Conservation (phyloP, 148 eudicot species). For the Fagopyrum homotropicum region DNA sequence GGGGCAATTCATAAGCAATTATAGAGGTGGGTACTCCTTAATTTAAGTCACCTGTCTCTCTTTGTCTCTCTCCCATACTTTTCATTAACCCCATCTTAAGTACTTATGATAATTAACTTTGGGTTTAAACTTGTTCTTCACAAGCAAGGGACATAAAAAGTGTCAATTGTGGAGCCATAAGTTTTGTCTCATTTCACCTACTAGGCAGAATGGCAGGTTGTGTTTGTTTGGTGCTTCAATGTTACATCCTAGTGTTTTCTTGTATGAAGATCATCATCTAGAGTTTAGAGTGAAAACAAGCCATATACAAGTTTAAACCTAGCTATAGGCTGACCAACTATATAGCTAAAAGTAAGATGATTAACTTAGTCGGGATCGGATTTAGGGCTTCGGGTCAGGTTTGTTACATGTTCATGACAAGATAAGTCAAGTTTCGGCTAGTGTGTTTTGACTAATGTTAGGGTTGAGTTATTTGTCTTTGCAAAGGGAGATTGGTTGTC, state of each 20-base stretch:
- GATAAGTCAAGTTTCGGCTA: no score
- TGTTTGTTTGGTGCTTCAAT: background rate
- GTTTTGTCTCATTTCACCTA: slow-evolving; percentile 8
- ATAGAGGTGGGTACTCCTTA: slow-evolving; percentile 9
- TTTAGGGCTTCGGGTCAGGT: no score
- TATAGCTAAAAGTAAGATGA: background rate
- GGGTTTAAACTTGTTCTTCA: background rate
- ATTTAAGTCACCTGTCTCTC: slow-evolving; percentile 11
- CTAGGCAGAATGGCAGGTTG: background rate
- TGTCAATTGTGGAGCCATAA: slow-evolving; percentile 5
- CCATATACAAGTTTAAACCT: no score
- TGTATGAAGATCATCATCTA: background rate
- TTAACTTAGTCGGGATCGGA: background rate
- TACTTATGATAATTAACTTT: background rate
- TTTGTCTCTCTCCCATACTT: slow-evolving; percentile 8
- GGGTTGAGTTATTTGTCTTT: background rate
- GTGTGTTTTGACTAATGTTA: no score
- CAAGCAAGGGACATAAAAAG: slow-evolving; percentile 2
- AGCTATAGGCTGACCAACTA: no score
- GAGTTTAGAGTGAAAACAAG: background rate
- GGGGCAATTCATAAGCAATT: slow-evolving; percentile 7
- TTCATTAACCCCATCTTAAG: background rate
- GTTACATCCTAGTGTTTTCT: background rate
- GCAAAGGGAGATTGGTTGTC: background rate
- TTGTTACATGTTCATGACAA: no score